Conservation (phyloP, 192 early-diverging fungal genomes). For the Physocladia obscura region DNA sequence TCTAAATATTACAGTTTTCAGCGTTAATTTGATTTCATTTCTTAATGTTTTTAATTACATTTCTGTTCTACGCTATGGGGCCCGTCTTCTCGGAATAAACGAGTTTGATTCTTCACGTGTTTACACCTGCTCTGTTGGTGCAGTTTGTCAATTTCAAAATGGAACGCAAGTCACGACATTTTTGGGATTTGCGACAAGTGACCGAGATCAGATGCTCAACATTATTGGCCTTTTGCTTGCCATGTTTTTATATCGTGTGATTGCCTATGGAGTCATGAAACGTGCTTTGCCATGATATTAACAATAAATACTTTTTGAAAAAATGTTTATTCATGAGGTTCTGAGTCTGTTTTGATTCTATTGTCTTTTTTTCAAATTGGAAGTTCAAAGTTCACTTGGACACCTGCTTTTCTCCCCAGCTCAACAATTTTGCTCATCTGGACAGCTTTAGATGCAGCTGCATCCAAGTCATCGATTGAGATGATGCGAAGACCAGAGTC, state of each 20-base stretch:
- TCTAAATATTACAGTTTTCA: conserved; percentile 30
- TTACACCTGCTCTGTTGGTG: not conserved
- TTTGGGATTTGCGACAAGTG: conserved; percentile 27
- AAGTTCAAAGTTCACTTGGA: conserved; percentile 71
- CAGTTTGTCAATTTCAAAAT: conserved; percentile 32
- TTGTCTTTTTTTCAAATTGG: conserved; percentile 37
- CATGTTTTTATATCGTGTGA: conserved; percentile 2
- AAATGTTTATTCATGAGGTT: too few species aligned
- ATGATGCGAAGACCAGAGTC: conserved; percentile 91
- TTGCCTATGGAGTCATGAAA: conserved; percentile 20
- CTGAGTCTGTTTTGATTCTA: too few species aligned
- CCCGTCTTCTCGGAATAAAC: conserved; percentile 31
- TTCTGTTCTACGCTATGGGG: conserved; percentile 35
- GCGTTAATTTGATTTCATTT: conserved; percentile 36
- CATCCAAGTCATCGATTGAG: conserved; percentile 91
- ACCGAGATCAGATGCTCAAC: conserved; percentile 11
- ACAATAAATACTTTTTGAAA: conserved; percentile 33
- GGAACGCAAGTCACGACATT: conserved; percentile 37
- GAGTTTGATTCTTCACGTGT: conserved; percentile 19
- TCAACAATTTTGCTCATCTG: conserved; percentile 78
- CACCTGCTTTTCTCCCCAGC: conserved; percentile 70
- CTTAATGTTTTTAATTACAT: conserved; percentile 40
- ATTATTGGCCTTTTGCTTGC: not conserved
- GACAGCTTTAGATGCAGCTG: conserved; percentile 89
- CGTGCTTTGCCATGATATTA: conserved; percentile 7